These are phyloP conservation scores for Fallopia convolvulus DNA, from an alignment of 148 eudicot species.

Conservation along the genomic window DNA sequence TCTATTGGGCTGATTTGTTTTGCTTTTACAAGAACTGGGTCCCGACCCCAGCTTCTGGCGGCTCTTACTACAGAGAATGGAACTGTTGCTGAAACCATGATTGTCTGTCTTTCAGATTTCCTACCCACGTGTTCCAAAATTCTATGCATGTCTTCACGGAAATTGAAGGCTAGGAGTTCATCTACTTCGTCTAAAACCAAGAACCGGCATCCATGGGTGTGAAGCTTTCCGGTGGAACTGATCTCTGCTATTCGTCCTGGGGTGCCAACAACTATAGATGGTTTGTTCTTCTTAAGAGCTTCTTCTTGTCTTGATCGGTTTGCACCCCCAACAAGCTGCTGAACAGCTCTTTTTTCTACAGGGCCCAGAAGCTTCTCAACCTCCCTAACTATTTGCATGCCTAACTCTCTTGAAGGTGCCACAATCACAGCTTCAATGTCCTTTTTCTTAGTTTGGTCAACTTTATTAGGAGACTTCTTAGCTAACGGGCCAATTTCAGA, in stretches of 20 bases:
- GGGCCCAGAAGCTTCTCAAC: slow-evolving; percentile 81
- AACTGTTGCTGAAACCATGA: slow-evolving; percentile 94
- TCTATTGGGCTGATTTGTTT: slow-evolving; percentile 50
- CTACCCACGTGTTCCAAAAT: slow-evolving; percentile 88
- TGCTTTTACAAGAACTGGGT: slow-evolving; percentile 79
- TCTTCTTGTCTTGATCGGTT: slow-evolving; percentile 82
- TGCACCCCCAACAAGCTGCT: slow-evolving; percentile 95
- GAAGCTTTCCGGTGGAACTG: slow-evolving; percentile 81
- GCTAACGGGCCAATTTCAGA: slow-evolving; percentile 68
- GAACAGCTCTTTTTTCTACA: slow-evolving; percentile 60
- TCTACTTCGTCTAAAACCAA: slow-evolving; percentile 88
- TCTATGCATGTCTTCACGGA: slow-evolving; percentile 89
- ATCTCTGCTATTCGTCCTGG: slow-evolving; percentile 92
- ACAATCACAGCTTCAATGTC: slow-evolving; percentile 82
- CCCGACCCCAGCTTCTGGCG: slow-evolving; percentile 72
- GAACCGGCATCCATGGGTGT: slow-evolving; percentile 67
- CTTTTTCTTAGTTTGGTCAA: slow-evolving; percentile 29
- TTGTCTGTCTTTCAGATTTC: slow-evolving; percentile 52
- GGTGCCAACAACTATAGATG: slow-evolving; percentile 82
- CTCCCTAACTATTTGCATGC: slow-evolving; percentile 95
- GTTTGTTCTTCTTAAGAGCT: slow-evolving; percentile 88
- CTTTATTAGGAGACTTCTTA: slow-evolving; percentile 16
- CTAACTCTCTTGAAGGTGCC: slow-evolving; percentile 93
- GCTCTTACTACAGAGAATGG: slow-evolving; percentile 89
- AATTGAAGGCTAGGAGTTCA: slow-evolving; percentile 73